These are phyloP conservation scores for Saturnispora besseyi DNA, from an alignment of 805 yeast species.

Conservation along the genomic window DNA sequence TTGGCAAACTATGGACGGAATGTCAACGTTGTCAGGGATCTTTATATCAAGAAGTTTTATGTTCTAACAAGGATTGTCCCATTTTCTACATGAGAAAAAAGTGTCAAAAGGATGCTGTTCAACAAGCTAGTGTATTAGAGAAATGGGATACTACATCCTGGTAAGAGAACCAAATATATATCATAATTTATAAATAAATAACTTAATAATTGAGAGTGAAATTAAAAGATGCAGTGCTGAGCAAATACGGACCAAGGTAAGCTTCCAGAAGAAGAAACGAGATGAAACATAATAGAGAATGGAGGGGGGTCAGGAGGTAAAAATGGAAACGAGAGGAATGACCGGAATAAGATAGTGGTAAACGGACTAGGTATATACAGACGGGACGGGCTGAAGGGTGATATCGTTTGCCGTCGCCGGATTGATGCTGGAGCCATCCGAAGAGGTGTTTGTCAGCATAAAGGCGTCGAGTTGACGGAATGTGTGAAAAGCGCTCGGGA, in stretches of 20 bases:
- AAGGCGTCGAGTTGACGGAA: not conserved
- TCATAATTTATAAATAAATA: not conserved
- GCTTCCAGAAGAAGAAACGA: not conserved
- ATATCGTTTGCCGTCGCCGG: not conserved
- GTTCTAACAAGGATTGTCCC: conserved; percentile 95
- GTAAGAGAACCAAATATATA: conserved; percentile 24
- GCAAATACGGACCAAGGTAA: not conserved
- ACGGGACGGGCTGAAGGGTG: not conserved
- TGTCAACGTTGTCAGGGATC: conserved; percentile 98
- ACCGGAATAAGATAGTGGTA: not conserved
- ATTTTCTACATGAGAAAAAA: conserved; percentile 94
- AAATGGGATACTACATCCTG: conserved; percentile 59
- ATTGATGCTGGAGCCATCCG: not conserved
- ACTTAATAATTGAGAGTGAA: not conserved
- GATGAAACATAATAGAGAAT: not conserved
- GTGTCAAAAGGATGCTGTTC: conserved; percentile 62
- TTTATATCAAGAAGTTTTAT: conserved; percentile 88
- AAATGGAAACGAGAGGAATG: not conserved
- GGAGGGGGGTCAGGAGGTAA: not conserved
- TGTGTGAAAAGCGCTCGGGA: not conserved
- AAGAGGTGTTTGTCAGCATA: not conserved
- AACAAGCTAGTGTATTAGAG: conserved; percentile 47
- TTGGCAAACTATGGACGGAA: conserved; percentile 91
- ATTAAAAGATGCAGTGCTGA: not conserved
- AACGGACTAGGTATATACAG: not conserved